phyloP scores from a whole-genome alignment of 371 early-diverging fungal genomes.

The Fennellomyces sp. region DNA sequence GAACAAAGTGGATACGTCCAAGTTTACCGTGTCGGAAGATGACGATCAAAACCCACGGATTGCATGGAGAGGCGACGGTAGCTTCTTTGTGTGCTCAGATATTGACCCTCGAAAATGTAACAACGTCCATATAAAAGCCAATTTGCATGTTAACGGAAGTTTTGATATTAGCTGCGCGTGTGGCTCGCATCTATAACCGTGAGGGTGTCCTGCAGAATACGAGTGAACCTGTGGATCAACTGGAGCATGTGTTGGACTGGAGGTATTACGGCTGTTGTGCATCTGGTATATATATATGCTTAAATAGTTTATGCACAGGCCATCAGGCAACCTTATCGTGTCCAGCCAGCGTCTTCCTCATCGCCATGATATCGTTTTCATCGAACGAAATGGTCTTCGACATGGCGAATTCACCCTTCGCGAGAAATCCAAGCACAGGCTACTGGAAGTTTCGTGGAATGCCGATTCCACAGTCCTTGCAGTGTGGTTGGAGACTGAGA shows the following conservation, averaged over 20 bases:
- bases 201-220: conserved; percentile 84
- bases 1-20: conserved; percentile 52
- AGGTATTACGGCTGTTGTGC: conserved; percentile 25
- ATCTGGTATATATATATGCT: background rate
- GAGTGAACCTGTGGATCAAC: conserved; percentile 77
- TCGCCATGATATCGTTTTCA: conserved; percentile 88
- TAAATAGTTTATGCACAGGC: conserved; percentile 42
- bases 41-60: conserved; percentile 81
- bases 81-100: conserved; percentile 74
- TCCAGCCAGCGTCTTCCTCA: conserved; percentile 82
- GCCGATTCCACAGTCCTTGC: conserved; percentile 88
- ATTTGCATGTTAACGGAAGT: background rate
- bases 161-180: conserved; percentile 51
- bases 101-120: conserved; percentile 63
- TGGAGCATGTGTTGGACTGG: conserved; percentile 90
- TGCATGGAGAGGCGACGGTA: conserved; percentile 94
- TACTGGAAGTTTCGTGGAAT: conserved; percentile 82
- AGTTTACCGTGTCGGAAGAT: conserved; percentile 62
- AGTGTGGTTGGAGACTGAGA: conserved; percentile 58
- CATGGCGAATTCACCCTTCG: conserved; percentile 93
- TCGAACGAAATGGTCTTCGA: conserved; percentile 92
- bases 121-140: background rate
- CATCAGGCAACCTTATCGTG: conserved; percentile 89
- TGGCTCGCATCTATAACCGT: conserved; percentile 83
- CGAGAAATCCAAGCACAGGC: conserved; percentile 43